Percentiles rank a stretch among this genome's conserved stretches.
phyloP scores from a whole-genome alignment of 176 grass and related monocot species.

The Zoysia japonica region DNA sequence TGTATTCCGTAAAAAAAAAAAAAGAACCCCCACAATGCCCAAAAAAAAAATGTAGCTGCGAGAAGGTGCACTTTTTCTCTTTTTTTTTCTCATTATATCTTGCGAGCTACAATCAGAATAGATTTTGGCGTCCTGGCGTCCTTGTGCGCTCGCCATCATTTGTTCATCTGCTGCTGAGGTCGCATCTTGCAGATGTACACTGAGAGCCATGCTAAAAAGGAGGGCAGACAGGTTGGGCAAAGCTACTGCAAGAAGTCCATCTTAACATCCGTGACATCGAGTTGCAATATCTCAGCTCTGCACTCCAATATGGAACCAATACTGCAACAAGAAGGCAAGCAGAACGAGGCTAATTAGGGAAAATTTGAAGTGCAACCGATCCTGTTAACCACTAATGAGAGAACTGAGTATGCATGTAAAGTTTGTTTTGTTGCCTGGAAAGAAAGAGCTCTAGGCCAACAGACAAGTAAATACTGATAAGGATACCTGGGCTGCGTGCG shows the following conservation, averaged over 20 bases:
- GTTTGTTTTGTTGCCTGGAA: not conserved
- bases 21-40: no score
- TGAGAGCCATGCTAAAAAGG: not conserved
- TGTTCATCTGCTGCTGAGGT: not conserved
- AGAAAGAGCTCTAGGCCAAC: not conserved
- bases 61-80: not conserved
- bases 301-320: slow-evolving; percentile 69
- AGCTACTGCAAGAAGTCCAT: slow-evolving; percentile 67
- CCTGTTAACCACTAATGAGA: not conserved
- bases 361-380: slow-evolving; percentile 1
- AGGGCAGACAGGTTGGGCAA: not conserved
- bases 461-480: slow-evolving; percentile 12
- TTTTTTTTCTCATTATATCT: not conserved
- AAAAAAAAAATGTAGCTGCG: not conserved
- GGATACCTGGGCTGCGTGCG: slow-evolving; percentile 85
- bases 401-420: not conserved
- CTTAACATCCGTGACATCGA: slow-evolving; percentile 90
- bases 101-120: not conserved
- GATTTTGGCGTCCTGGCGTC: not conserved
- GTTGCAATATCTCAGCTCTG: slow-evolving; percentile 84
- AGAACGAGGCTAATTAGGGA: slow-evolving; percentile 23
- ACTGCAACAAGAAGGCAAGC: slow-evolving; percentile 49
- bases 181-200: not conserved
- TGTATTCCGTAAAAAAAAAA: no score
- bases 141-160: not conserved